Evolutionary conservation across 805 yeast genomes (phyloP).

Genomic region (Dipodascus albidus): DNA sequence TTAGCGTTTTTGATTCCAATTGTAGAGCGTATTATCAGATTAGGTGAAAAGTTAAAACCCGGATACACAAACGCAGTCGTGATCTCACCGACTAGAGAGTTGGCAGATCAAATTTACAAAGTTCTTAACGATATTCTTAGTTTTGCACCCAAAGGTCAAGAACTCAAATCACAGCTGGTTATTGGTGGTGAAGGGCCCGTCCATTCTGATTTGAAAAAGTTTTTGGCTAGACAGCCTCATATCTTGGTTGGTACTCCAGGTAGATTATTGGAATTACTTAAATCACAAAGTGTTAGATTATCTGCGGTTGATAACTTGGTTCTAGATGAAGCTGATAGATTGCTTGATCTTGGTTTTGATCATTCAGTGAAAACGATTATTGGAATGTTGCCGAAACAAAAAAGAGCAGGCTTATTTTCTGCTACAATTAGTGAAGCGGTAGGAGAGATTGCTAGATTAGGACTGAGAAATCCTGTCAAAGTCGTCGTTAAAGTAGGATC

Average conservation of each 20-base stretch:
- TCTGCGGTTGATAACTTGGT: slow-evolving; percentile 60
- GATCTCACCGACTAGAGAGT: slow-evolving; percentile 56
- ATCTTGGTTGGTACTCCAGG: slow-evolving; percentile 91
- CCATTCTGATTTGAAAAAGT: slow-evolving; percentile 59
- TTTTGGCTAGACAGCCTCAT: slow-evolving; percentile 47
- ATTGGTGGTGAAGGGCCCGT: slow-evolving; percentile 30
- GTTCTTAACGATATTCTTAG: slow-evolving; percentile 54
- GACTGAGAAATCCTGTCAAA: slow-evolving; percentile 87
- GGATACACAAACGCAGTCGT: slow-evolving; percentile 67
- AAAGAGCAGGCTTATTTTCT: slow-evolving; percentile 87
- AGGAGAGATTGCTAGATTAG: slow-evolving; percentile 66
- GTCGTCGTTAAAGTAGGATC: slow-evolving; percentile 56
- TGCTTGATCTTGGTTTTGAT: slow-evolving; percentile 68
- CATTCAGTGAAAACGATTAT: slow-evolving; percentile 59
- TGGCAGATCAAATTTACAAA: slow-evolving; percentile 41
- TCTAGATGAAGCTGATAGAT: slow-evolving; percentile 87
- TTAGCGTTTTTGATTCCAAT: slow-evolving; percentile 81
- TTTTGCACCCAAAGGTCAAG: slow-evolving; percentile 37
- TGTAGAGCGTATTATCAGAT: slow-evolving; percentile 46
- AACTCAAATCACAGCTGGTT: slow-evolving; percentile 25
- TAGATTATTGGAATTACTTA: slow-evolving; percentile 61
- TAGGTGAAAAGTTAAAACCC: slow-evolving; percentile 26
- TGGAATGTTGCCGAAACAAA: slow-evolving; percentile 69
- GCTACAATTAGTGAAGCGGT: slow-evolving; percentile 88
- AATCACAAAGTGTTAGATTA: slow-evolving; percentile 44